Base-by-base conservation (phyloP, 495 filamentous ascomycete species). In the Sphaerosporella brunnea region DNA sequence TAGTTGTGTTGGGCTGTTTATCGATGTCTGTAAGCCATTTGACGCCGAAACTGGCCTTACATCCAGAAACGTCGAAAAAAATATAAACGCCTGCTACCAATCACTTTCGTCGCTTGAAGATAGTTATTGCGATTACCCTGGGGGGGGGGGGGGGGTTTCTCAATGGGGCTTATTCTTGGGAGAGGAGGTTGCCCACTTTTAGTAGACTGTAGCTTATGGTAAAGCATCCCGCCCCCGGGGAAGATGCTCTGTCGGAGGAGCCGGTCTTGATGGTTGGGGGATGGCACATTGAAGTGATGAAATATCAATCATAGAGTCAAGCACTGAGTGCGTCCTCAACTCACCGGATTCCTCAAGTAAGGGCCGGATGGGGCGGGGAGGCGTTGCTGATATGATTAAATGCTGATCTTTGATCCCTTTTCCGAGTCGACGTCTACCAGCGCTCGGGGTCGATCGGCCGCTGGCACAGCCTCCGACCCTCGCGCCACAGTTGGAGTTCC, bases 111-210 rank as follows among this genome's bases (percentile, higher is more conserved):
- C 88, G 77, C 69, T 74, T 68, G 82, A 63, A n/a, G 70, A 94
- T 75, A 95, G 90, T 80, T 76, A 97, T 95, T n/a, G 88, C 86
- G 90, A 94, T 95, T 94, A 83, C 83, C 72, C 63, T 60, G 28
- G 28, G 28, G 28, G 7, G 52, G 56, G 52, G 57, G n/a, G n/a
- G 61, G 63, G 61, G 75, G 82, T 92, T 87, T 94, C 90, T 93
- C 84, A 85, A 97, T 93, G 90, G 90, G 90, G 90, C 90, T 94
- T 84, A 41, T 54, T 61, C 56, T 49, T 51, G 50, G 43, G 47
- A 57, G 60, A 68, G 63, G 49, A 58, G 63, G 66, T 72, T 87
- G 19, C 24, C n/a, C 16, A 32, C 46, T 54, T 65, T 57, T 58
- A 58, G 57, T 58, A 45, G 32, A 36, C 56, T 47, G 34, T 52